Evolutionary conservation across 768 basidiomycete genomes (phyloP).

Genomic region (Lentinus brumalis): DNA sequence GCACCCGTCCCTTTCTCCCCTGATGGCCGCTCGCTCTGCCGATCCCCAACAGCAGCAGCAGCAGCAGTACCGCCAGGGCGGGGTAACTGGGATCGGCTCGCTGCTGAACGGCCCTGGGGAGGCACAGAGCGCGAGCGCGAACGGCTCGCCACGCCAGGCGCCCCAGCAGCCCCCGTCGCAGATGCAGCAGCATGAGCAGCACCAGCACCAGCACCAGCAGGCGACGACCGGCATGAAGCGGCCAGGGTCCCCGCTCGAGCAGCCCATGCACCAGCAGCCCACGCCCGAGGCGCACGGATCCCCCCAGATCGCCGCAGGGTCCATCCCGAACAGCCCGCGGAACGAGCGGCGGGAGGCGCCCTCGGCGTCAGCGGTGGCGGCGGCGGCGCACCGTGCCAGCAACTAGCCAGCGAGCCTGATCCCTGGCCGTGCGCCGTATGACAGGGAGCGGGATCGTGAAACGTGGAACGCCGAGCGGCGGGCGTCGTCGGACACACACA

Average conservation of each 20-base stretch:
- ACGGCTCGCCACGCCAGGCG: slow-evolving; percentile 9
- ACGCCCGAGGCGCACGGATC: slow-evolving; percentile 9
- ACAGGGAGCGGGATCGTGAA: no score
- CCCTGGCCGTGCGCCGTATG: no score
- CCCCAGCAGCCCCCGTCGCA: neutral
- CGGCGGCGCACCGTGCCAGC: slow-evolving; percentile 16
- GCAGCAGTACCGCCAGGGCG: slow-evolving; percentile 32
- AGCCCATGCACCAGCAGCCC: slow-evolving; percentile 12
- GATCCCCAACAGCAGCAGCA: slow-evolving; percentile 5
- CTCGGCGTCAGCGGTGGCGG: slow-evolving; percentile 11
- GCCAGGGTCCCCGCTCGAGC: slow-evolving; percentile 19
- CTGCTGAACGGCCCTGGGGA: slow-evolving; percentile 43
- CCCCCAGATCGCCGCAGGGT: slow-evolving; percentile 13
- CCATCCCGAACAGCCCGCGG: slow-evolving; percentile 12
- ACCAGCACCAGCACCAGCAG: slow-evolving; percentile 2
- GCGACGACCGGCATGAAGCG: slow-evolving; percentile 15
- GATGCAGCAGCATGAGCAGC: slow-evolving; percentile 6
- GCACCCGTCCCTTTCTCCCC: slow-evolving; percentile 55
- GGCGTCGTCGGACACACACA: neutral
- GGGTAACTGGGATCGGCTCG: slow-evolving; percentile 49
- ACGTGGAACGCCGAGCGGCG: neutral
- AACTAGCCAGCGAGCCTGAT: slow-evolving; percentile 3
- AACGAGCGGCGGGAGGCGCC: slow-evolving; percentile 14
- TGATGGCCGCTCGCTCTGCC: slow-evolving; percentile 26
- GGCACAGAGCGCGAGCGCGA: neutral